Evolutionary conservation across 352 stramenopile genomes (phyloP).

Genomic region (Globisporangium alternatum): DNA sequence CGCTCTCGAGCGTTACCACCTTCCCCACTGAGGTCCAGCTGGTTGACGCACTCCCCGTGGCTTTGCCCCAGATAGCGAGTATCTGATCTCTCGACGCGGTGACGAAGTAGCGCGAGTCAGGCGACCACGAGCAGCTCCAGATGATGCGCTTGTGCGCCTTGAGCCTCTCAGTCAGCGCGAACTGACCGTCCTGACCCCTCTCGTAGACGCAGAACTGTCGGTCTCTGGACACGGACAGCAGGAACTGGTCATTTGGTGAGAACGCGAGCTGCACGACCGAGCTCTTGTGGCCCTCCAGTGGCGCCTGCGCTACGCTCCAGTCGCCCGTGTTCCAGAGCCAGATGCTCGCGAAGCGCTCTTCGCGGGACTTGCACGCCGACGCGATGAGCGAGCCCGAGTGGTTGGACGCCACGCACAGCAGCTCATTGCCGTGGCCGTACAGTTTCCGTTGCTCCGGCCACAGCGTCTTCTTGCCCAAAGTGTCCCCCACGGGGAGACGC

Average conservation of each 20-base stretch:
- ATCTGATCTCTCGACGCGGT: conserved; percentile 69
- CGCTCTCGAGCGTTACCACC: conserved; percentile 28
- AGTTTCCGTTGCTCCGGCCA: conserved; percentile 78
- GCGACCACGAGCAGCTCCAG: conserved; percentile 74
- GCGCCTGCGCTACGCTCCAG: conserved; percentile 42
- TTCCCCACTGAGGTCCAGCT: conserved; percentile 26
- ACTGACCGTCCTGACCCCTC: conserved; percentile 24
- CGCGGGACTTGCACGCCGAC: conserved; percentile 73
- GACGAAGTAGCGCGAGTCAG: conserved; percentile 52
- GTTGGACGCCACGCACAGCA: conserved; percentile 65
- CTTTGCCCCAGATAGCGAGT: conserved; percentile 46
- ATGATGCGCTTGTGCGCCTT: conserved; percentile 81
- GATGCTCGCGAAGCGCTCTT: conserved; percentile 58
- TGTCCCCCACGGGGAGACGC: conserved; percentile 57
- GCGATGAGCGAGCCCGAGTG: conserved; percentile 49
- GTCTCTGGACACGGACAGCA: conserved; percentile 74
- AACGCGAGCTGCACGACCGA: conserved; percentile 79
- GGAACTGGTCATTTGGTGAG: conserved; percentile 50
- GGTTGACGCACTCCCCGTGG: not conserved
- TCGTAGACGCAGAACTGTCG: conserved; percentile 69
- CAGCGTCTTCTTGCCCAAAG: conserved; percentile 57
- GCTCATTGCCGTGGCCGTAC: conserved; percentile 78
- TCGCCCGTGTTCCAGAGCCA: conserved; percentile 65
- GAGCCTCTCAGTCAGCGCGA: conserved; percentile 35
- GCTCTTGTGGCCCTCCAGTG: conserved; percentile 69